Percentiles rank a stretch among this genome's conserved stretches.
phyloP scores from a whole-genome alignment of 805 yeast genomes.

The Barnettozyma siamensis region DNA sequence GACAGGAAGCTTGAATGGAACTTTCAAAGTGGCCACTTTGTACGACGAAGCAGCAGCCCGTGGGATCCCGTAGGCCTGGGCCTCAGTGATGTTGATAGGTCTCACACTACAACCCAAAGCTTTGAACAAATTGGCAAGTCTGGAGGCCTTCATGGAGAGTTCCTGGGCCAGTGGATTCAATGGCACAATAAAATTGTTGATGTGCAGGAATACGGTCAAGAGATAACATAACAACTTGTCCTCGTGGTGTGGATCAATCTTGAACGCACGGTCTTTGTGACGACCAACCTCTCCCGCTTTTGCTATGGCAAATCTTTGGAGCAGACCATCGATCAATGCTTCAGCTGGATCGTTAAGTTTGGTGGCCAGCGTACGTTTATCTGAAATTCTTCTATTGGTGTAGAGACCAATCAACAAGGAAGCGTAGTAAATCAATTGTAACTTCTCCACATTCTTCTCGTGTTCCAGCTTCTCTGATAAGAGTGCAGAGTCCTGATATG shows the following conservation, averaged over 20 bases:
- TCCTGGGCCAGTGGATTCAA: slow-evolving; percentile 81
- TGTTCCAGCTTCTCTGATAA: slow-evolving; percentile 38
- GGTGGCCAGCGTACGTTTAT: slow-evolving; percentile 53
- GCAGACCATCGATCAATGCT: slow-evolving; percentile 59
- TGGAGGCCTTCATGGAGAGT: slow-evolving; percentile 72
- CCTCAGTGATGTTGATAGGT: slow-evolving; percentile 65
- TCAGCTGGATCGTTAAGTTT: slow-evolving; percentile 70
- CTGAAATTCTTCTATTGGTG: slow-evolving; percentile 59
- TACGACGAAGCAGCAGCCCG: slow-evolving; percentile 54
- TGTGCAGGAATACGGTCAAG: slow-evolving; percentile 64
- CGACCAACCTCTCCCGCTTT: slow-evolving; percentile 64
- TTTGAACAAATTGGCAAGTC: slow-evolving; percentile 60
- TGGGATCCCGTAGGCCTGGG: slow-evolving; percentile 65
- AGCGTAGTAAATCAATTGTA: slow-evolving; percentile 72
- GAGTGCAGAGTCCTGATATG: slow-evolving; percentile 53
- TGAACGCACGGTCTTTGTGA: slow-evolving; percentile 69
- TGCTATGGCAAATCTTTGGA: slow-evolving; percentile 65
- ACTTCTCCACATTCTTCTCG: slow-evolving; percentile 45
- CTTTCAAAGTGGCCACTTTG: slow-evolving; percentile 77
- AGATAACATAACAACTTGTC: slow-evolving; percentile 81
- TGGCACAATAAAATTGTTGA: slow-evolving; percentile 71
- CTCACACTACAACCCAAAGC: slow-evolving; percentile 80
- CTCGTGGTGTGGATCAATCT: slow-evolving; percentile 82
- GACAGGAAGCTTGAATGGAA: slow-evolving; percentile 87
- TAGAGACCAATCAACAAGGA: slow-evolving; percentile 78